These are phyloP conservation scores for Gymnopus androsaceus DNA, from an alignment of 1,284 basidiomycete species.

Conservation along the genomic window DNA sequence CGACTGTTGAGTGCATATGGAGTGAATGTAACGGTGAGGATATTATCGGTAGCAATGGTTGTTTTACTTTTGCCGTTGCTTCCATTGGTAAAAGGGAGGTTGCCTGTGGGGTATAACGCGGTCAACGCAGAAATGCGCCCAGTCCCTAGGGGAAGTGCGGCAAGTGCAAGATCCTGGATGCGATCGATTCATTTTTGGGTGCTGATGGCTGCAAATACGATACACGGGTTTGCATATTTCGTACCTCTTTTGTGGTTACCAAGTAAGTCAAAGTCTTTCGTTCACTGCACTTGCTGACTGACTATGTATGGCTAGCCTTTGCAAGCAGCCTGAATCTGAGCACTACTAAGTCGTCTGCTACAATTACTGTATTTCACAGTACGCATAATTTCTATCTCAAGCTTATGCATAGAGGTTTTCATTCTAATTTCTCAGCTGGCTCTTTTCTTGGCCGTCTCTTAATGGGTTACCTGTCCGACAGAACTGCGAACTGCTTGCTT, in stretches of 20 bases:
- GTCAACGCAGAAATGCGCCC: constrained; percentile 19
- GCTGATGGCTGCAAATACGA: constrained; percentile 32
- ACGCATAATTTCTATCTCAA: constrained; percentile 12
- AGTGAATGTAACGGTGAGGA: constrained; percentile 26
- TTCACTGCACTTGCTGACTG: not conserved
- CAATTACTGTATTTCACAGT: constrained; percentile 33
- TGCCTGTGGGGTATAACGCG: constrained; percentile 28
- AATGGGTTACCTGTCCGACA: constrained; percentile 39
- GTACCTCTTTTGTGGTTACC: constrained; percentile 39
- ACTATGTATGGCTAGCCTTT: constrained; percentile 34
- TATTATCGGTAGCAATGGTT: constrained; percentile 26
- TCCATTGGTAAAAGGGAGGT: constrained; percentile 34
- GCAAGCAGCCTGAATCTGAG: constrained; percentile 31
- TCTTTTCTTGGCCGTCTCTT: constrained; percentile 34
- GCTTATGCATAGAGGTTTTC: not conserved
- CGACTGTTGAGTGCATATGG: constrained; percentile 30
- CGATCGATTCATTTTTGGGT: constrained; percentile 30
- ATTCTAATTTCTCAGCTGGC: constrained; percentile 24
- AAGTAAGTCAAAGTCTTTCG: constrained; percentile 28
- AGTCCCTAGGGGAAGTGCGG: constrained; percentile 14
- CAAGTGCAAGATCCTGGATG: constrained; percentile 25
- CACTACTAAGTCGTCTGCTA: constrained; percentile 27
- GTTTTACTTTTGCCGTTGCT: constrained; percentile 28
- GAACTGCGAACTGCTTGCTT: constrained; percentile 32
- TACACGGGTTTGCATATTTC: constrained; percentile 36